phyloP scores from a whole-genome alignment of 257 asterid genomes.

The Ocimum tenuiflorum region DNA sequence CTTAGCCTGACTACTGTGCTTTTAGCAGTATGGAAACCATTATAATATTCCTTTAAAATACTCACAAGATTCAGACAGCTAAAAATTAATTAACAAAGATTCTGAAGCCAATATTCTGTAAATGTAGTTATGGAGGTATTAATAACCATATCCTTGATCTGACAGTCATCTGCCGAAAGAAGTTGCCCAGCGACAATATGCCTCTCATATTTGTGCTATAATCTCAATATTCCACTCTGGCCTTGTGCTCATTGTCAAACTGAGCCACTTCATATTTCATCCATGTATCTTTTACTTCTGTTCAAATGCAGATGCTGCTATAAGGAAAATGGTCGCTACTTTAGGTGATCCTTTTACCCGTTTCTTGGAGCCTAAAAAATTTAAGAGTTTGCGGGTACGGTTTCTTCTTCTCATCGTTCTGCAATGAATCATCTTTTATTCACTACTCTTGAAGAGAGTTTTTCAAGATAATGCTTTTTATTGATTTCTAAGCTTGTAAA shows the following conservation, averaged over 20 bases:
- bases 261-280: not conserved
- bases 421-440: not conserved
- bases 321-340: constrained; percentile 89
- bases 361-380: constrained; percentile 87
- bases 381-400: constrained; percentile 82
- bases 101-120: not conserved
- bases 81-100: not conserved
- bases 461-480: constrained; percentile 6
- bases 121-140: not conserved
- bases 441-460: not conserved
- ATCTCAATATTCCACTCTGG: not conserved
- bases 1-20: not conserved
- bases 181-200: not conserved
- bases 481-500: constrained; percentile 18
- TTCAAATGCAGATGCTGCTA: constrained; percentile 63
- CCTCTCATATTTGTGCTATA: not conserved
- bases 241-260: constrained; percentile 1
- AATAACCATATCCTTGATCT: not conserved
- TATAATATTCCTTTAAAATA: not conserved
- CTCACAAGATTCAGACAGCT: not conserved
- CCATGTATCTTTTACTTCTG: constrained; percentile 1
- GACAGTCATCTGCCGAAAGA: not conserved
- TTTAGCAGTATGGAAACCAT: not conserved
- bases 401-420: constrained; percentile 22
- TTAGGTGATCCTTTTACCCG: constrained; percentile 95